Evolutionary conservation across 2,329 filamentous ascomycete species (phyloP), one percentile per base, ranked within the genome.

Genomic region (Colletotrichum euphorbiae): DNA sequence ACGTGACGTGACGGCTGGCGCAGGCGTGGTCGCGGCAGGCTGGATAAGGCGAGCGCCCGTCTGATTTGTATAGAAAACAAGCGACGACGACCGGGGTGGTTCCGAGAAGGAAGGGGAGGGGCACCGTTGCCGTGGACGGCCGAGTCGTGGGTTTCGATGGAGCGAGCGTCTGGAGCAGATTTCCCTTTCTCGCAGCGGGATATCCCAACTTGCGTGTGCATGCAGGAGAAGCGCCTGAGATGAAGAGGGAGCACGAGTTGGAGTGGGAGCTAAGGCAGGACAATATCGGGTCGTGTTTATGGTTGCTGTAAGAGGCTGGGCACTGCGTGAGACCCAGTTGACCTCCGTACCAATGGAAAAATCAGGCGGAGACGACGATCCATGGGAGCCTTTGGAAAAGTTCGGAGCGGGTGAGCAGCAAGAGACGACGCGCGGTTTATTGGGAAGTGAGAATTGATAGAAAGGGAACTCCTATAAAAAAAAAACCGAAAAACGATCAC

Each of bases 51-150:
- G 59, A 62, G 59, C 59, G 50, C 46, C 28, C n/a, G 50, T 45
- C 59, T 62, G 61, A 43, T 60, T 69, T 65, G 66, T 69, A 60
- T 55, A 52, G 62, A 55, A 69, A 65, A 24, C 40, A 65, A 65
- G 66, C 54, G 55, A 50, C 50, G 50, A 33, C 31, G 62, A 66
- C 54, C 62, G 45, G 61, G 61, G 65, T 48, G 28, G 61, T 19
- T 65, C 46, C 52, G 59, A 62, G 59, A 45, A 46, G 28, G 59
- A 62, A 38, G 48, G 40, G 50, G 59, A 55, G 59, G 59, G 59
- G 40, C 48, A 62, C 58, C 36, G 60, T 67, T 67, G 60, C 60
- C 60, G 45, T 64, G 60, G 60, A 58, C 52, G 55, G 59, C 31
- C 21, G 56, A 50, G 59, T 61, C 36, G 56, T 59, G 56, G 56